These are phyloP conservation scores for Ophiocordyceps camponoti-leonardi DNA, from an alignment of 2,329 filamentous ascomycete genomes.

Conservation along the genomic window DNA sequence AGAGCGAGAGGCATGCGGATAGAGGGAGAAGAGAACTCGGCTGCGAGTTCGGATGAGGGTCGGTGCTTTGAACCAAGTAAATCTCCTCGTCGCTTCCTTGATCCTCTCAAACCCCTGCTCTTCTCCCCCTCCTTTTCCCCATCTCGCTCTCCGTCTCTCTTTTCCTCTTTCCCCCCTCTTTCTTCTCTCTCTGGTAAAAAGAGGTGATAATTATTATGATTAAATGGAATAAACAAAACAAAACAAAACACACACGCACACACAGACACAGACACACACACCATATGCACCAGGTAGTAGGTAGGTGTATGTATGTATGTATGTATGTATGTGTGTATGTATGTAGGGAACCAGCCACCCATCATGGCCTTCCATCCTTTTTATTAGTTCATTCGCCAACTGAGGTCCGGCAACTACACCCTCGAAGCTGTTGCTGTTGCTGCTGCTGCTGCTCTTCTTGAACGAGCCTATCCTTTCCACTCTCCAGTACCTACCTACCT, in stretches of 20 bases:
- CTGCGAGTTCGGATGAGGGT: background rate
- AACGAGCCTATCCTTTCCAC: background rate
- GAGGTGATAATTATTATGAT: too few species aligned
- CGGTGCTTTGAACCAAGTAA: background rate
- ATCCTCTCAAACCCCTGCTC: background rate
- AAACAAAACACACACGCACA: too few species aligned
- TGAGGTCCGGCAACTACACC: too few species aligned
- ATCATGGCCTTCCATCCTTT: background rate
- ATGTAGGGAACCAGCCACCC: constrained; percentile 1
- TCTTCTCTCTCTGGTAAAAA: background rate
- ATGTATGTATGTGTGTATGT: background rate
- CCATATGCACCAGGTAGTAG: too few species aligned
- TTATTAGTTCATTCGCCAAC: too few species aligned
- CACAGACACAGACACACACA: too few species aligned
- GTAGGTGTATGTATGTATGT: too few species aligned
- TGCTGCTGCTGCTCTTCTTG: background rate
- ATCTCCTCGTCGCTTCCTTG: background rate
- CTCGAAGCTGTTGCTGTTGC: too few species aligned
- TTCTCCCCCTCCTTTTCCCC: background rate
- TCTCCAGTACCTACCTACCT: too few species aligned
- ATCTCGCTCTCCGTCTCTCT: background rate
- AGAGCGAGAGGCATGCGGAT: too few species aligned
- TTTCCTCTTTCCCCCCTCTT: background rate
- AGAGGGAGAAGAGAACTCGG: too few species aligned
- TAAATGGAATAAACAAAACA: too few species aligned